Conservation (phyloP, 352 stramenopile species). For the Phytophthora meadii region DNA sequence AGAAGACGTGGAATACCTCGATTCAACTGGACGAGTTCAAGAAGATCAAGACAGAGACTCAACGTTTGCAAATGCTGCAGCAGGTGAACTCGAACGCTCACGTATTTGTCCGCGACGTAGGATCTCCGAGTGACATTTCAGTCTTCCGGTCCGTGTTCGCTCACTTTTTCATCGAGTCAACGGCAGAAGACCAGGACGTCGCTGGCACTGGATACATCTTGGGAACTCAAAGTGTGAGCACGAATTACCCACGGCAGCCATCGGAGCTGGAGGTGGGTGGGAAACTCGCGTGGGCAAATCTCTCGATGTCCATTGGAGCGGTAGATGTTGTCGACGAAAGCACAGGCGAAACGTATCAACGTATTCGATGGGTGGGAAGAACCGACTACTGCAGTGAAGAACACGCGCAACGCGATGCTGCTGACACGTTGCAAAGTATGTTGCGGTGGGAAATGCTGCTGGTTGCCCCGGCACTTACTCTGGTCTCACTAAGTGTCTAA, state of each 20-base stretch:
- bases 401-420: conserved; percentile 36
- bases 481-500: neutral
- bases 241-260: neutral
- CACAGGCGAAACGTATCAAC: conserved; percentile 23
- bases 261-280: conserved; percentile 2
- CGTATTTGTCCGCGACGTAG: conserved; percentile 41
- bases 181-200: neutral
- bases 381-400: conserved; percentile 44
- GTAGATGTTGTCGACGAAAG: conserved; percentile 23
- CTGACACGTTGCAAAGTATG: conserved; percentile 34
- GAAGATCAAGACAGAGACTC: conserved; percentile 40
- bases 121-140: conserved; percentile 31
- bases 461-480: conserved; percentile 34
- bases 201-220: conserved; percentile 32
- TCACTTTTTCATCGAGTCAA: conserved; percentile 41
- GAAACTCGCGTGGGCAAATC: conserved; percentile 36
- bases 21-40: conserved; percentile 36
- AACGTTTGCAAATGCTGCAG: conserved; percentile 39
- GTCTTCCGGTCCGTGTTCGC: conserved; percentile 44
- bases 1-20: conserved; percentile 37
- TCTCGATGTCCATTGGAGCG: conserved; percentile 36
- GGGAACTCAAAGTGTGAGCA: conserved; percentile 40
- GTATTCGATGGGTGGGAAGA: conserved; percentile 39
- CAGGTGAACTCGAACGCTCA: conserved; percentile 29
- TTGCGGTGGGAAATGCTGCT: conserved; percentile 42